These are phyloP conservation scores for Heterobasidion parviporum DNA, from an alignment of 1,284 basidiomycete genomes.

Conservation along the genomic window DNA sequence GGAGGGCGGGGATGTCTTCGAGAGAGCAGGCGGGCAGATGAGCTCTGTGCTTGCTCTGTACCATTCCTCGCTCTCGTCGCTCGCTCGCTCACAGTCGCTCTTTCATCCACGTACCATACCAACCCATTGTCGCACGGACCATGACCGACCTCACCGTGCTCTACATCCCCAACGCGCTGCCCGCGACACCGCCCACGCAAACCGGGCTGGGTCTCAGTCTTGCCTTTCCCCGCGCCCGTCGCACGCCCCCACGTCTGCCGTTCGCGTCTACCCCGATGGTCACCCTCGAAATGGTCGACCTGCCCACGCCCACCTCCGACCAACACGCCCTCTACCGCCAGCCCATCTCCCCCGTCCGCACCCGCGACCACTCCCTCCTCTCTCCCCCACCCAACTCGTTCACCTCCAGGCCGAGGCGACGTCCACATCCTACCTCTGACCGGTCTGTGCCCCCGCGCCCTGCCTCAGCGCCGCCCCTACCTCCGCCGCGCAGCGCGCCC, in stretches of 20 bases:
- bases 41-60: no score
- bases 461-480: not conserved
- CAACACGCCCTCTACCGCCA: not conserved
- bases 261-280: conserved; percentile 1
- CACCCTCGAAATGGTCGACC: not conserved
- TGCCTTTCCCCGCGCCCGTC: not conserved
- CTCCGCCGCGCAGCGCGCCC: conserved; percentile 16
- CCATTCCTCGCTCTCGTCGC: no score
- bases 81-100: no score
- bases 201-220: not conserved
- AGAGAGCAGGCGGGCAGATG: no score
- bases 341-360: not conserved
- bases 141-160: conserved; percentile 5
- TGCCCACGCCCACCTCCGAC: not conserved
- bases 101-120: no score
- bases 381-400: conserved; percentile 3
- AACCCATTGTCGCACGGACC: not conserved
- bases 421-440: not conserved
- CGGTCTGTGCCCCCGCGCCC: not conserved
- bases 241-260: not conserved
- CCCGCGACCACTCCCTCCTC: conserved; percentile 11
- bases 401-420: conserved; percentile 4
- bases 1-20: no score
- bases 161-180: not conserved
- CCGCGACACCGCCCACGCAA: not conserved